Evolutionary conservation across 805 yeast species (phyloP), one percentile per base, ranked within the genome.

Genomic region (Yarrowia divulgata): DNA sequence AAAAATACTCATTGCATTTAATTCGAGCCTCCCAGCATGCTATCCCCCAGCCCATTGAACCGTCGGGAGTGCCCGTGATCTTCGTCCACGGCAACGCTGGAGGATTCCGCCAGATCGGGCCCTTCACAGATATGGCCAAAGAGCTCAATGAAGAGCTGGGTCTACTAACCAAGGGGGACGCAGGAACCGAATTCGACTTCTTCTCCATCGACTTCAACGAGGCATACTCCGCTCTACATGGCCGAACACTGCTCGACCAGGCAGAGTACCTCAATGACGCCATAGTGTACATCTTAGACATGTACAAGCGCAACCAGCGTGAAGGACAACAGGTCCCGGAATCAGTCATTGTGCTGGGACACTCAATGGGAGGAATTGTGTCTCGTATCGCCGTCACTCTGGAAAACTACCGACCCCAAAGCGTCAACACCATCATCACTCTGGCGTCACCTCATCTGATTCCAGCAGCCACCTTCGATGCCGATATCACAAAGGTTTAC

Each of bases 71-170:
- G 1, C 99, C 99, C 0, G 93, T 92, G 1, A 80, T 95, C 16
- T 95, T 95, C 77, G 90, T 96, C 49, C 99, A 99, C 0, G 99
- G 99, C 0, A 95, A 96, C 76, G 99, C 99, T 0, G 99, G 99
- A 0, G 89, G 96, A 69, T 93, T 87, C 77, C 85, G 87, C 72
- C 99, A 95, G 78, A 71, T 45, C 71, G 71, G 13, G 72, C 74
- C 43, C 73, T 52, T 18, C 16, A 43, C 62, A 3, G 69, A 34
- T 29, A 66, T 52, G 63, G 62, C 16, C 8, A 18, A 34, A 12
- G 62, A 66, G 57, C 48, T 63, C 39, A 60, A 60, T 10, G 68
- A 48, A 6, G 76, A 69, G 74, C 77, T 48, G 70, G 73, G 46
- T n/a, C 62, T 37, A 32, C 70, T 42, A 67, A 70, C 4, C 62